Evolutionary conservation across 2,329 filamentous ascomycete species (phyloP), one percentile per base, ranked within the genome.

Genomic region (Arthrobotrys sphaeroides): DNA sequence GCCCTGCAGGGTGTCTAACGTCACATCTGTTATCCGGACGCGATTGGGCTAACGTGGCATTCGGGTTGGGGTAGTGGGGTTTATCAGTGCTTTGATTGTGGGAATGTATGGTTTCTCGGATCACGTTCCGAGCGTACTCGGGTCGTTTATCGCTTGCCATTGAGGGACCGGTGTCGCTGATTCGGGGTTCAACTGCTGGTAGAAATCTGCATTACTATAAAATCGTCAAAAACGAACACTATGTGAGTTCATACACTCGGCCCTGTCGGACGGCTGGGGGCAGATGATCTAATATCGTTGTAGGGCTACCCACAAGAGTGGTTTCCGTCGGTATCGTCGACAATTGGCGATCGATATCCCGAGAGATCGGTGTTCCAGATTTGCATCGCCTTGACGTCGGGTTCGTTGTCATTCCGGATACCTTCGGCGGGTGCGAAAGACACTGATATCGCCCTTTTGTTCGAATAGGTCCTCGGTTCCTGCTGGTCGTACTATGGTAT

Each of bases 221-320:
- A 85, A 99, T 99, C 79, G 95, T 99, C 67, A 87, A 97, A 83
- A 99, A 99, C 84, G 93, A 99, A 83, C 91, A 94, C 84, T 96
- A 93, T 83, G 85, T 86, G 78, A 80, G 45, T 31, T 57, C 77
- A 66, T n/a, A n/a, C 59, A 6, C 40, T 20, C 43, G 28, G 18
- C 18, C 18, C 33, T 47, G 43, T 18, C 53, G 24, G n/a, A n/a
- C n/a, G 36, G 28, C 18, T 36, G 51, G 33, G 26, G 33, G 26
- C 40, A 24, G 74, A 13, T 12, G 22, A 16, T 28, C 18, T 45
- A 45, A 73, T 36, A 77, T 69, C 42, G 13, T 5, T 22, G 13
- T 64, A 83, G 82, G 93, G 93, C 79, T 97, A 96, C 81, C 94
- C 94, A 1, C 86, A 96, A 79, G 94, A 97, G 85, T 97, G 94